phyloP scores from a whole-genome alignment of 805 yeast genomes.

The Hagleromyces aurorensis region DNA sequence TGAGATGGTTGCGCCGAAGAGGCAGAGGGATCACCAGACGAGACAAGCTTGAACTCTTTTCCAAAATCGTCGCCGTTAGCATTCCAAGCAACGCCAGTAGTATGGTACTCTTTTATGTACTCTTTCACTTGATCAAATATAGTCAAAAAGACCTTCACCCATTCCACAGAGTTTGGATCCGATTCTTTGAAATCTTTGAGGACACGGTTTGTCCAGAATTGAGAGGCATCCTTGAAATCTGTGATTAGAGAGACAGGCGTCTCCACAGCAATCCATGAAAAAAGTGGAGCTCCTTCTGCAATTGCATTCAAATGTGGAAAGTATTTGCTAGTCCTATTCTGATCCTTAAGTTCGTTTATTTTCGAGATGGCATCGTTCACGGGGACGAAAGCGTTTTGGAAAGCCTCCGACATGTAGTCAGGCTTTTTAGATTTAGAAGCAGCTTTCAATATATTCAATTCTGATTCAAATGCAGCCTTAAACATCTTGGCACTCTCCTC shows the following conservation, averaged over 20 bases:
- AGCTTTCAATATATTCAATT: conserved; percentile 50
- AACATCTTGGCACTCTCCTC: conserved; percentile 40
- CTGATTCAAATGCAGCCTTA: conserved; percentile 47
- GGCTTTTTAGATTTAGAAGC: conserved; percentile 62
- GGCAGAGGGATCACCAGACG: conserved; percentile 15
- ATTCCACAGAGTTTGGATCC: conserved; percentile 61
- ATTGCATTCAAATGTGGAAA: conserved; percentile 72
- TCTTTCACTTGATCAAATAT: conserved; percentile 62
- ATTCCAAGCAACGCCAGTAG: conserved; percentile 83
- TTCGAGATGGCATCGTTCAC: conserved; percentile 52
- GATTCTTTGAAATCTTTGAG: conserved; percentile 74
- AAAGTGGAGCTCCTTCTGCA: conserved; percentile 81
- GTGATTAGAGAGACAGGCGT: conserved; percentile 71
- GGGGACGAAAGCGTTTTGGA: conserved; percentile 55
- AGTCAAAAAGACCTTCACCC: conserved; percentile 64
- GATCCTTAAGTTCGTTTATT: conserved; percentile 62
- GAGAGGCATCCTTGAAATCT: conserved; percentile 85
- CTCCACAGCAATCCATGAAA: conserved; percentile 81
- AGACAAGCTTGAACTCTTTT: conserved; percentile 20
- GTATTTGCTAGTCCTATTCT: conserved; percentile 57
- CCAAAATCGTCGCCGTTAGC: conserved; percentile 49
- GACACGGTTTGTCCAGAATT: conserved; percentile 89
- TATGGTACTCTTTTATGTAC: conserved; percentile 69
- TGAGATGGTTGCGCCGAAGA: conserved; percentile 34
- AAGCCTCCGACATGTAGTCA: conserved; percentile 44